phyloP scores from a whole-genome alignment of 2,329 filamentous ascomycete genomes.

The Uncinocarpus reesii region DNA sequence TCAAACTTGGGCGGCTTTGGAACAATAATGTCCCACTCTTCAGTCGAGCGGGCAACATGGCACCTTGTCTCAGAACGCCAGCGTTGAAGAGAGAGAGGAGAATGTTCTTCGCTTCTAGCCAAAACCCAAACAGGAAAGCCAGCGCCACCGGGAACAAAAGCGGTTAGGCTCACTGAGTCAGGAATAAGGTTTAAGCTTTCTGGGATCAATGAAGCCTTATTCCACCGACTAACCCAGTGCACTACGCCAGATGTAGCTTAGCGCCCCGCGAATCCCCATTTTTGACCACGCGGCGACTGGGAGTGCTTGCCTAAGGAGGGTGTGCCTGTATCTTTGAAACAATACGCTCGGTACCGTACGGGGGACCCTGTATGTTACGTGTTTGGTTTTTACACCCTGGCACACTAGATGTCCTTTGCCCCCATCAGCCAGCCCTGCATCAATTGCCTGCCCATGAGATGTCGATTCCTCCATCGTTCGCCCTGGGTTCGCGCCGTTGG shows the following conservation, averaged over 20 bases:
- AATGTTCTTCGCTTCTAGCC: slow-evolving; percentile 1
- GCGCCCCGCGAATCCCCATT: not conserved
- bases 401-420: too few relatives aligned
- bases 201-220: not conserved
- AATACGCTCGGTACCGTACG: not conserved
- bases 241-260: not conserved
- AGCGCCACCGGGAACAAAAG: not conserved
- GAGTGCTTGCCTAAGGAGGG: not conserved
- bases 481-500: not conserved
- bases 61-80: too few relatives aligned
- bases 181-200: slow-evolving; percentile 1
- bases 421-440: not conserved
- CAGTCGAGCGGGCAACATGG: too few relatives aligned
- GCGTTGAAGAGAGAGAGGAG: too few relatives aligned
- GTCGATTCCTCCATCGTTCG: not conserved
- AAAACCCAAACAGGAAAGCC: not conserved
- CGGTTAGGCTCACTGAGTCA: not conserved
- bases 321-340: not conserved
- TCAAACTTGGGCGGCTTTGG: not conserved
- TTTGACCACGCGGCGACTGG: slow-evolving; percentile 10
- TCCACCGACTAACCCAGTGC: not conserved
- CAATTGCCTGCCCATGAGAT: not conserved
- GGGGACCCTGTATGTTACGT: too few relatives aligned
- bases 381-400: not conserved
- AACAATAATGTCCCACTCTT: slow-evolving; percentile 5